Base-by-base conservation (phyloP, 2,329 filamentous ascomycete genomes). In the Neofusicoccum laricinum region DNA sequence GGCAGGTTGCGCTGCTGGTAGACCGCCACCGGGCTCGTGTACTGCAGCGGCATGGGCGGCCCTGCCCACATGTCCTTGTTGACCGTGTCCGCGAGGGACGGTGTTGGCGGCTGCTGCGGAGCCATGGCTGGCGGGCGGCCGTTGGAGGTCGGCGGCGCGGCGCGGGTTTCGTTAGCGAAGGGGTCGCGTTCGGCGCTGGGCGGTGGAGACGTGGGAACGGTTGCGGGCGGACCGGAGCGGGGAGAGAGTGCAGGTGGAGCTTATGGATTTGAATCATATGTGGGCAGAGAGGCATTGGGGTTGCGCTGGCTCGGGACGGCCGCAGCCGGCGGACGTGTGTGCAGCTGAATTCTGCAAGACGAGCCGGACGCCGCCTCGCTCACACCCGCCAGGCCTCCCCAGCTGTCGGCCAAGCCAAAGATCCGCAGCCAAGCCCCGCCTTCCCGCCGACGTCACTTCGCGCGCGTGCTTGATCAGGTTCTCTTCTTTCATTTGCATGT, bases 1-100 rank as follows among this genome's bases (percentile, higher is more conserved):
- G 86, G 86, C 8, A 88, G 77, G 69, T 76, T 75, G 46, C 70
- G 74, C 7, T 72, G 72, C 46, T 75, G 70, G 53, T 64, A 64
- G 19, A 40, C 36, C 11, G 51, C 15, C 8, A 64, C 63, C 14
- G 63, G 63, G 10, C 63, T 64, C 12, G 63, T 64, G 53, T 64
- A 64, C 19, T 46, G 21, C 14, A 64, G 19, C 40, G 61, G 61
- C 61, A 64, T 57, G 49, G 50, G 61, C 19, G 61, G 61, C 36
- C 48, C 61, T 5, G 36, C 32, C 15, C 32, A 53, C 6, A 45
- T 12, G 25, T 63, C 61, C 21, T 53, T 43, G 40, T 63, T 63
- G 38, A 64, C 25, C 25, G 25, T 64, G 41, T 32, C 48, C 30
- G 49, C 49, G 12, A 48, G 61, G 7, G 30, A n/a, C 43, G 63